Percentiles rank a stretch among this genome's conserved stretches.
Conservation (phyloP, 495 filamentous ascomycete genomes). For the Pseudoneurospora amorphoporcata region DNA sequence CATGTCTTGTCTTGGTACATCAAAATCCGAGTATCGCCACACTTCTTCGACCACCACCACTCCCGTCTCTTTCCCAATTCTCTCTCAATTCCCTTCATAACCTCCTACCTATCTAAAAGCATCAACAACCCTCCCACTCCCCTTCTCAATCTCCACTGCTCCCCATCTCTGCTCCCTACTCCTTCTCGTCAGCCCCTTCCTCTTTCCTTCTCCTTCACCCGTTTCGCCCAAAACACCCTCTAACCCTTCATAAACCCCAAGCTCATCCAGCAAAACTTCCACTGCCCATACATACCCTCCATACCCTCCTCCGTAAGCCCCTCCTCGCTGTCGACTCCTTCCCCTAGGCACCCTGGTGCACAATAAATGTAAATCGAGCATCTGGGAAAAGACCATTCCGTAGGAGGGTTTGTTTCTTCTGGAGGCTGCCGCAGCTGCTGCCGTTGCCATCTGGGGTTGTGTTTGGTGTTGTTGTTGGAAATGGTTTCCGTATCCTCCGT, state of each 20-base stretch:
- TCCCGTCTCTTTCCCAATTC: not conserved
- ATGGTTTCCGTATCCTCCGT: not conserved
- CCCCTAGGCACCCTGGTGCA: conserved; percentile 28
- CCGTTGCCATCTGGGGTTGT: not conserved
- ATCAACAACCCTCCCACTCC: conserved; percentile 20
- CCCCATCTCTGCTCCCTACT: conserved; percentile 35
- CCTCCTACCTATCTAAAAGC: conserved; percentile 1
- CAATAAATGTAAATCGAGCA: conserved; percentile 35
- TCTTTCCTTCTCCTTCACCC: not conserved
- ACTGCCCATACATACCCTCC: conserved; percentile 25
- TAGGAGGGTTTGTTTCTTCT: conserved; percentile 29
- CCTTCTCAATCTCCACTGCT: conserved; percentile 23
- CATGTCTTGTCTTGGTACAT: no score
- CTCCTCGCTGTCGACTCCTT: not conserved
- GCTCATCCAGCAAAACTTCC: conserved; percentile 36
- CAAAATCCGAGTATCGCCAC: not conserved
- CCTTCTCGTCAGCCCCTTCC: conserved; percentile 7
- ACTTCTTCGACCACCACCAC: not conserved
- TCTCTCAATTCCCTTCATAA: not conserved
- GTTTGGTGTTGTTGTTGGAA: not conserved
- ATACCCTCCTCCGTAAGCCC: not conserved
- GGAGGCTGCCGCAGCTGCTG: not conserved
- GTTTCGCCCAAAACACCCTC: not conserved
- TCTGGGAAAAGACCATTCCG: conserved; percentile 31
- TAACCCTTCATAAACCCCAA: conserved; percentile 18